Conservation (phyloP, 495 filamentous ascomycete species). For the Xylaria curta region DNA sequence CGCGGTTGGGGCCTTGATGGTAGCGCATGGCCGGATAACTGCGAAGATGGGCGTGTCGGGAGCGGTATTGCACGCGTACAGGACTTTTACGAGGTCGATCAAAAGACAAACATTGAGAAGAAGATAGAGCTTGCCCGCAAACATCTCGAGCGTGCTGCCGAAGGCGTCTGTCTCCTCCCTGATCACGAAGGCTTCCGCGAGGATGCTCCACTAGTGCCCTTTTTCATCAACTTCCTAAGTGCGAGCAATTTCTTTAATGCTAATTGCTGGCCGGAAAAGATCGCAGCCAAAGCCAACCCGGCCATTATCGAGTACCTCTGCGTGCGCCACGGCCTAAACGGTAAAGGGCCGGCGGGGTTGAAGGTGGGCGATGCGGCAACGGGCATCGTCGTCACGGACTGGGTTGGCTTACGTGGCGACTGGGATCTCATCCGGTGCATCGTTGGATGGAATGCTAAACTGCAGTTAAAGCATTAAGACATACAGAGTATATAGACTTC, state of each 20-base stretch:
- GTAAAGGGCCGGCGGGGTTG: conserved; percentile 50
- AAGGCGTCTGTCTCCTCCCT: conserved; percentile 45
- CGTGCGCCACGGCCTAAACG: conserved; percentile 61
- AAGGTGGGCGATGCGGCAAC: conserved; percentile 76
- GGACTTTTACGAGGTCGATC: conserved; percentile 91
- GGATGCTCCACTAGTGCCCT: conserved; percentile 56
- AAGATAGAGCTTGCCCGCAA: conserved; percentile 78
- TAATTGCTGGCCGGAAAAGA: conserved; percentile 90
- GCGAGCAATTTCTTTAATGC: conserved; percentile 93
- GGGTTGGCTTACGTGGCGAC: conserved; percentile 86
- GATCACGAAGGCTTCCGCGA: conserved; percentile 30
- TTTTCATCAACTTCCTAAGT: conserved; percentile 90
- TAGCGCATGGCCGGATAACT: conserved; percentile 87
- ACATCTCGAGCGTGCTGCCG: conserved; percentile 75
- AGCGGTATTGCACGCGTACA: conserved; percentile 84
- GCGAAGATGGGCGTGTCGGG: conserved; percentile 72
- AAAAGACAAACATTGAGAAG: conserved; percentile 74
- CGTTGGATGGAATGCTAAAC: conserved; percentile 86
- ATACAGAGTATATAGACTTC: not conserved
- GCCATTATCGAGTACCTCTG: conserved; percentile 82
- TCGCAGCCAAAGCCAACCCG: conserved; percentile 93
- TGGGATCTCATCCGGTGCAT: conserved; percentile 93
- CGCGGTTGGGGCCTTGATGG: conserved; percentile 83
- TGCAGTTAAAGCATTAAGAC: conserved; percentile 57
- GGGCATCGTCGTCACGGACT: conserved; percentile 93